Percentiles rank a stretch among this genome's conserved stretches.
phyloP scores from a whole-genome alignment of 345 rosid species.

The Rhizophora mangle region DNA sequence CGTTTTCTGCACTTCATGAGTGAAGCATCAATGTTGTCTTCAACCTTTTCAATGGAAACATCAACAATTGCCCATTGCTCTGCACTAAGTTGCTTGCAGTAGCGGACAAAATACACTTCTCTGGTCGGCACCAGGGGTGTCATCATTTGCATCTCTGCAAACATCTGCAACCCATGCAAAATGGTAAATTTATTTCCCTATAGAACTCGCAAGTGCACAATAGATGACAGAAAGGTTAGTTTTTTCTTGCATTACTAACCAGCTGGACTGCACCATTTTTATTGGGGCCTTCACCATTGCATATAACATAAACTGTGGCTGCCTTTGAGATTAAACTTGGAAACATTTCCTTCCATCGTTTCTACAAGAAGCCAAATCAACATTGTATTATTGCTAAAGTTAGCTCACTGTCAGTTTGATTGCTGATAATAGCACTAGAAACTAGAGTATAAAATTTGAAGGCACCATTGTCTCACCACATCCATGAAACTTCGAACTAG shows the following conservation, averaged over 20 bases:
- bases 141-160: slow-evolving; percentile 90
- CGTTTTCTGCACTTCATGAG: slow-evolving; percentile 79
- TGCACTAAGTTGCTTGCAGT: slow-evolving; percentile 68
- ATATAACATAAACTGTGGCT: slow-evolving; percentile 69
- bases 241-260: slow-evolving; percentile 42
- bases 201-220: not conserved
- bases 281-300: slow-evolving; percentile 72
- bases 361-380: slow-evolving; percentile 35
- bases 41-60: slow-evolving; percentile 76
- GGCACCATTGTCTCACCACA: slow-evolving; percentile 43
- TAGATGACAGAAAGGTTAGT: not conserved
- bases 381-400: not conserved
- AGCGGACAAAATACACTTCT: slow-evolving; percentile 86
- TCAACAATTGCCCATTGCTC: slow-evolving; percentile 95
- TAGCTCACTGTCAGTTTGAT: not conserved
- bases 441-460: not conserved
- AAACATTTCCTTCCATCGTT: slow-evolving; percentile 96
- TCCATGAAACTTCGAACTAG: slow-evolving; percentile 85
- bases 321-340: slow-evolving; percentile 92
- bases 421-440: not conserved
- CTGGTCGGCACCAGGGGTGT: slow-evolving; percentile 91
- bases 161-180: slow-evolving; percentile 60
- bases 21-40: slow-evolving; percentile 82
- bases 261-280: slow-evolving; percentile 74
- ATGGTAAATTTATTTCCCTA: not conserved